Evolutionary conservation across 2,329 filamentous ascomycete genomes (phyloP), one percentile per base, ranked within the genome.

Genomic region (Sclerotinia nivalis): DNA sequence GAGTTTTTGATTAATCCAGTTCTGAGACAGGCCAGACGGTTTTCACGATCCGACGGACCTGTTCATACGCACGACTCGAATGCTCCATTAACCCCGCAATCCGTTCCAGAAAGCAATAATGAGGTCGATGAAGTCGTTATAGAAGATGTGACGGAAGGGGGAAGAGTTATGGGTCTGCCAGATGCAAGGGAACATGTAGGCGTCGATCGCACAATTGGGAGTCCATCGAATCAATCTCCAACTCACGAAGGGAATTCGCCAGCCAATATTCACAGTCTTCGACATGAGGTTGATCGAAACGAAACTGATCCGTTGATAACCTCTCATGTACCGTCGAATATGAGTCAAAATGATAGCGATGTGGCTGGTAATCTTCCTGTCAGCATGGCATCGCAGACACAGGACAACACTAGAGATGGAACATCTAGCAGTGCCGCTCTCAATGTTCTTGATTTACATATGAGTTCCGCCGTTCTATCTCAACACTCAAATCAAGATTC

Each of bases 1-100:
- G 86, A 89, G 71, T 89, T 89, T 78, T 81, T 90, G 75, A 88
- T 90, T 79, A 89, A 89, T 72, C 88, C 88, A 70, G 87, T 90
- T 75, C 80, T 90, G 74, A 86, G 88, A 78, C 88, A 90, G 80
- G 88, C 88, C 75, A 86, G 87, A 72, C 86, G 87, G 73, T 86
- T 90, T 76, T 89, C 88, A 75, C 74, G 79, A 72, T 73, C 73
- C 73, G 73, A 77, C 78, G 28, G 78, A 73, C 74, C 82, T 74
- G 71, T 43, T 34, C 52, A 20, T 37, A 74, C 76, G 77, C 77
- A 73, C 80, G 79, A 73, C 77, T 77, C 74, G 79, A 79, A 73
- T 74, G 78, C 72, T 74, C 77, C 28, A 60, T 66, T 77, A 55
- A 75, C 70, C 66, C 66, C 70, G n/a, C 71, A 69, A 65, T 56